Evolutionary conservation across 805 yeast genomes (phyloP).

Genomic region (Cyberlindnera xylosilytica): DNA sequence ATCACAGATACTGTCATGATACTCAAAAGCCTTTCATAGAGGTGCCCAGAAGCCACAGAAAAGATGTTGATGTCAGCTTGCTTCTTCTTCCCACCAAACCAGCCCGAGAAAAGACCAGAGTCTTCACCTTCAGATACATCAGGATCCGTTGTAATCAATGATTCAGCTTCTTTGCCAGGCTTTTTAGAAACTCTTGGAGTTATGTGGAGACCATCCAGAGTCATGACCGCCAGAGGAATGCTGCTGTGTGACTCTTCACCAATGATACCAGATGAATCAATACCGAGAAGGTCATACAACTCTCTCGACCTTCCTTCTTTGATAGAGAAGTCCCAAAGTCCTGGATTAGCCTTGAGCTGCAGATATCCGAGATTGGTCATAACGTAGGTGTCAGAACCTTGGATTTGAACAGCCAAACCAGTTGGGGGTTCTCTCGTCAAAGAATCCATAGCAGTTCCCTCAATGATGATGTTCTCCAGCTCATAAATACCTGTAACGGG

Average conservation of each 20-base stretch:
- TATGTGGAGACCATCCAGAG: conserved; percentile 44
- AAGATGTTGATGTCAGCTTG: conserved; percentile 75
- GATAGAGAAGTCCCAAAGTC: conserved; percentile 55
- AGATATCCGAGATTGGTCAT: conserved; percentile 84
- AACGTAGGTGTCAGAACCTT: conserved; percentile 54
- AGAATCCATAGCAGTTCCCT: conserved; percentile 62
- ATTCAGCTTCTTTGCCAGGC: conserved; percentile 34
- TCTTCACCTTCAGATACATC: background rate
- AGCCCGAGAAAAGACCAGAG: conserved; percentile 15
- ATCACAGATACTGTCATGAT: conserved; percentile 82
- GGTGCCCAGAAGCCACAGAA: conserved; percentile 78
- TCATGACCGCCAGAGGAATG: conserved; percentile 34
- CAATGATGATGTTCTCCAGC: conserved; percentile 56
- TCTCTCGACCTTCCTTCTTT: conserved; percentile 41
- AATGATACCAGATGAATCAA: conserved; percentile 21
- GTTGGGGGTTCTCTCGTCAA: conserved; percentile 21
- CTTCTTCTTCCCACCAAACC: conserved; percentile 7
- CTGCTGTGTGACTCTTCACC: conserved; percentile 8
- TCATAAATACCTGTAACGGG: conserved; percentile 44
- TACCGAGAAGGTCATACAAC: conserved; percentile 38
- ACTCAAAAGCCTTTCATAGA: conserved; percentile 68
- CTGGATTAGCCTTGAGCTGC: conserved; percentile 74
- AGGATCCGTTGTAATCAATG: conserved; percentile 17
- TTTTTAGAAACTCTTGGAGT: conserved; percentile 44
- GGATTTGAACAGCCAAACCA: conserved; percentile 23